These are phyloP conservation scores for Galerina marginata DNA, from an alignment of 768 basidiomycete genomes.

Conservation along the genomic window DNA sequence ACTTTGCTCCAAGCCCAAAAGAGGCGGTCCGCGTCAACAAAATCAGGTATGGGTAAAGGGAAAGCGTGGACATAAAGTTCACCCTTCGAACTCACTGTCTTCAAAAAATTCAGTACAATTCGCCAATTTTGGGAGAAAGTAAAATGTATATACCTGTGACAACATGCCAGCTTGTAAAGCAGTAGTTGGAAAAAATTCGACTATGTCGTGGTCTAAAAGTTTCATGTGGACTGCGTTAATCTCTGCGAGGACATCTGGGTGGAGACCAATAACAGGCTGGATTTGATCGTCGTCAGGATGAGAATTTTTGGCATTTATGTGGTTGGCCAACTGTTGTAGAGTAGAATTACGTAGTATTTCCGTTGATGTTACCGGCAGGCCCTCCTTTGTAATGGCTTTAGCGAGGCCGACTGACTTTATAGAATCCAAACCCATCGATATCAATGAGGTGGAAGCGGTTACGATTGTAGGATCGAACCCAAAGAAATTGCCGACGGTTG, in stretches of 20 bases:
- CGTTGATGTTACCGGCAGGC: conserved; percentile 37
- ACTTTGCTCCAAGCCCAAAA: conserved; percentile 42
- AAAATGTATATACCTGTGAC: conserved; percentile 42
- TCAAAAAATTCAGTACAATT: conserved; percentile 1
- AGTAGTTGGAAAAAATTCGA: conserved; percentile 45
- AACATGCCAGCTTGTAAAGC: conserved; percentile 54
- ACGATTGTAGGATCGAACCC: conserved; percentile 26
- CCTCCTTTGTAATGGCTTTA: conserved; percentile 36
- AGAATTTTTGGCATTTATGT: conserved; percentile 12
- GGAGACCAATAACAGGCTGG: not conserved
- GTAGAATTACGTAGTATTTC: conserved; percentile 42
- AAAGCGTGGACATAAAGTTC: conserved; percentile 38
- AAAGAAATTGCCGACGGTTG: conserved; percentile 32
- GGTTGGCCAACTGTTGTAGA: conserved; percentile 20
- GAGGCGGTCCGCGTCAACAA: conserved; percentile 32
- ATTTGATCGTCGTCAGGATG: not conserved
- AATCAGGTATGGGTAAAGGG: conserved; percentile 26
- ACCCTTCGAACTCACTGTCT: conserved; percentile 37
- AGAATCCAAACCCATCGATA: conserved; percentile 54
- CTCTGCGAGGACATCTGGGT: conserved; percentile 7
- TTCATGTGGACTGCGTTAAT: conserved; percentile 22
- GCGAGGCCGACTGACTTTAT: conserved; percentile 51
- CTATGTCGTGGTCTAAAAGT: conserved; percentile 33
- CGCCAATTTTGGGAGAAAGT: not conserved
- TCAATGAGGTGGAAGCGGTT: conserved; percentile 37